These are phyloP conservation scores for Leptographium galeiforme DNA, from an alignment of 2,329 filamentous ascomycete genomes.

Conservation along the genomic window DNA sequence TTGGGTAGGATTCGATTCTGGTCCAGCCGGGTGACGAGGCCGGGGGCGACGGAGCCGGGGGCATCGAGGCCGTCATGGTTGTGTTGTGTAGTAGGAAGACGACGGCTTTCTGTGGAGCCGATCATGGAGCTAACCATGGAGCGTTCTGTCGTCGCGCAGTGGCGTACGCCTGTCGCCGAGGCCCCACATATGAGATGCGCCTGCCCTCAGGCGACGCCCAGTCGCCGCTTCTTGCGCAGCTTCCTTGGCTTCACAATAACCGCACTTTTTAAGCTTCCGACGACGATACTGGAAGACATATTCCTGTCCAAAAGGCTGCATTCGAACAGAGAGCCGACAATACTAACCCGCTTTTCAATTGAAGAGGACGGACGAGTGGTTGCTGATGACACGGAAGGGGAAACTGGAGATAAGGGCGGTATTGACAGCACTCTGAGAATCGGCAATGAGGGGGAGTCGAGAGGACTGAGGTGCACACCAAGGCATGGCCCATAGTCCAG, in stretches of 20 bases:
- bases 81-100: neutral
- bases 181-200: neutral
- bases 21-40: neutral
- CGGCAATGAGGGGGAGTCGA: no score
- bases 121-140: neutral
- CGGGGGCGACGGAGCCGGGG: neutral
- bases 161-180: no score
- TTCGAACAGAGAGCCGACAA: neutral
- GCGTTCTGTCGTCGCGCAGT: no score
- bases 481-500: slow-evolving; percentile 1
- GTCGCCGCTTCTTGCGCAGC: neutral
- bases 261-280: neutral
- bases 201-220: neutral
- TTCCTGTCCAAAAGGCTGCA: neutral
- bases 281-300: neutral
- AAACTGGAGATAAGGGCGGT: neutral
- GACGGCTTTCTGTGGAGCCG: neutral
- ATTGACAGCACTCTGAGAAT: neutral
- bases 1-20: neutral
- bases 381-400: neutral
- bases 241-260: neutral
- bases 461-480: neutral
- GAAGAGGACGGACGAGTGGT: neutral
- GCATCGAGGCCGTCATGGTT: neutral
- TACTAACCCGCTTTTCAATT: neutral